A percentile compares a stretch with the other conserved stretches of the same genome.
Conservation (phyloP, 2,329 filamentous ascomycete species). For the Eutypa lata region DNA sequence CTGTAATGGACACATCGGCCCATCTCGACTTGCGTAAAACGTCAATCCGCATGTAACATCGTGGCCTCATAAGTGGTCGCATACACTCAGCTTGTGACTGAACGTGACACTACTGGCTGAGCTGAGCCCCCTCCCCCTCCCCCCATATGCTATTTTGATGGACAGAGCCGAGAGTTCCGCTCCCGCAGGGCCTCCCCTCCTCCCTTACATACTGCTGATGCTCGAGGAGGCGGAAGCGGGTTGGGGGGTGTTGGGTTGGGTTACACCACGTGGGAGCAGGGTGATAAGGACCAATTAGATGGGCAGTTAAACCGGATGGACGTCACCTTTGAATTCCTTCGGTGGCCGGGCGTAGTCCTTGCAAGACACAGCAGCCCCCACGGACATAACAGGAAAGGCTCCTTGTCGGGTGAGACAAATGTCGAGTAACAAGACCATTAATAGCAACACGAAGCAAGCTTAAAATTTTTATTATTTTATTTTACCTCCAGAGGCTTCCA, state of each 20-base stretch:
- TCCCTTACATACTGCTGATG: not conserved
- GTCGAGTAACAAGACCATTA: not conserved
- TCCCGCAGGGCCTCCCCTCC: not conserved
- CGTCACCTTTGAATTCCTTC: conserved; percentile 1
- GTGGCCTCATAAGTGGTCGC: not conserved
- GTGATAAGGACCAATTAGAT: not conserved
- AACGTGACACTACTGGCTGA: not conserved
- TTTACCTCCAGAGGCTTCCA: too few species aligned
- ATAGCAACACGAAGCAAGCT: not conserved
- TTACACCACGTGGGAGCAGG: not conserved
- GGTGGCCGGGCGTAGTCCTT: not conserved
- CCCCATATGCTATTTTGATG: not conserved
- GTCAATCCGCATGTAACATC: not conserved
- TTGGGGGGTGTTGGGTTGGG: not conserved
- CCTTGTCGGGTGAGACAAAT: not conserved
- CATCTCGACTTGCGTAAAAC: not conserved
- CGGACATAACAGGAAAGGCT: not conserved
- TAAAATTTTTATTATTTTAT: too few species aligned
- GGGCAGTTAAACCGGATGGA: not conserved
- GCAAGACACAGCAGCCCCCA: not conserved
- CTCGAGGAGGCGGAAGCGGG: not conserved
- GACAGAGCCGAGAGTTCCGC: not conserved
- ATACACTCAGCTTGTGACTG: not conserved
- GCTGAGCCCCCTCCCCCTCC: too few species aligned
- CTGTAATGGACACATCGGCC: not conserved